Conservation (phyloP, 495 filamentous ascomycete genomes). For the Xylaria cubensis region DNA sequence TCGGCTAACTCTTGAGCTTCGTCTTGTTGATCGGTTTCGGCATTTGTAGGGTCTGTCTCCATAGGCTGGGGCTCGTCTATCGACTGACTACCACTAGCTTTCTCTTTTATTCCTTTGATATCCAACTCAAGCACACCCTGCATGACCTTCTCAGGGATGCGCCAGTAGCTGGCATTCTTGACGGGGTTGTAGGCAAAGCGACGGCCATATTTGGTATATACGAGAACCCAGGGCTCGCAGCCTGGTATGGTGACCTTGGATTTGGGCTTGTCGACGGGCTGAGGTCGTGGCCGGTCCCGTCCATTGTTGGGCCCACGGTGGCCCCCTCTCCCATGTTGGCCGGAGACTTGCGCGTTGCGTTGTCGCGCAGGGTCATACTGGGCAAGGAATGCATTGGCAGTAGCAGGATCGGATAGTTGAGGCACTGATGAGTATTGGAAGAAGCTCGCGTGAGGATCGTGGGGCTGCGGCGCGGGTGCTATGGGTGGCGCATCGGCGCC, state of each 20-base stretch:
- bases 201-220: slow-evolving; percentile 86
- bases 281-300: slow-evolving; percentile 63
- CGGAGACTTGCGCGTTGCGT: slow-evolving; percentile 32
- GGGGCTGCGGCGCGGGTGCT: slow-evolving; percentile 27
- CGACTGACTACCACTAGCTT: slow-evolving; percentile 42
- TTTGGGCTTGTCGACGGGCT: slow-evolving; percentile 80
- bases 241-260: slow-evolving; percentile 79
- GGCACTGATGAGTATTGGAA: slow-evolving; percentile 54
- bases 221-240: slow-evolving; percentile 87
- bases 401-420: slow-evolving; percentile 51
- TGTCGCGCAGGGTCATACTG: slow-evolving; percentile 48
- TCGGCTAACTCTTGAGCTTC: slow-evolving; percentile 40
- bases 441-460: slow-evolving; percentile 49
- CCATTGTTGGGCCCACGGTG: slow-evolving; percentile 48
- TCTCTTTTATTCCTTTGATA: slow-evolving; percentile 59
- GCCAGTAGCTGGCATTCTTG: slow-evolving; percentile 91
- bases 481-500: slow-evolving; percentile 41
- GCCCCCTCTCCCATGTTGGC: slow-evolving; percentile 42
- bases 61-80: slow-evolving; percentile 15
- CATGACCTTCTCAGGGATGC: slow-evolving; percentile 82
- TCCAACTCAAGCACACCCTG: slow-evolving; percentile 78
- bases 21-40: background rate
- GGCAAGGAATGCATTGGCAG: slow-evolving; percentile 55
- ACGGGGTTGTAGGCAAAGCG: slow-evolving; percentile 86
- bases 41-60: slow-evolving; percentile 15